Evolutionary conservation across 345 rosid genomes (phyloP), one percentile per base, ranked within the genome.

Genomic region (Turnera subulata): DNA sequence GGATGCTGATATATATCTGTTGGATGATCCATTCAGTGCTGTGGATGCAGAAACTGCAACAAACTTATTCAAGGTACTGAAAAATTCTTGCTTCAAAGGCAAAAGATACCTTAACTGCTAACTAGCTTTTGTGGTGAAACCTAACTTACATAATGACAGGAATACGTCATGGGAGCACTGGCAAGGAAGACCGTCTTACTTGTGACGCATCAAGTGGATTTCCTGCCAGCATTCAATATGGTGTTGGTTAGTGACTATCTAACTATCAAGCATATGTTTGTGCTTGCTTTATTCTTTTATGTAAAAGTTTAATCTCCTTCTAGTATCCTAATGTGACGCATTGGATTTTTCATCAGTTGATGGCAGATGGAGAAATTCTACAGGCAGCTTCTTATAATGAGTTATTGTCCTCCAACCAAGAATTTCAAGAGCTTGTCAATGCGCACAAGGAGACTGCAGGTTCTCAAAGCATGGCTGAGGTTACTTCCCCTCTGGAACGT

Each of bases 401-500:
- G 68, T 72, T 92, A 11, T 64, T 92, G 68, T 52, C 65, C 2
- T 76, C 80, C 25, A 84, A 86, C 78, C 56, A 38, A 73, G 94
- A 83, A 67, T 92, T 89, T 75, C 86, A 77, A 67, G 88, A 80
- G 47, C 97, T 92, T 7, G 97, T 89, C 65, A 78, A 89, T 59
- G 97, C 98, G 45, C 97, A 89, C 73, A 84, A 78, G 78, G 91
- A 92, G 70, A 92, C 97, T 0, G 98, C 98, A 45, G 98, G 98
- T 17, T 76, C 88, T 1, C 84, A 80, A 53, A 82, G 85, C 61
- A 78, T 76, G 50, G 49, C 77, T 2, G 74, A 73, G n/a, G 83
- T 73, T 40, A 58, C 79, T 4, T 54, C 68, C 44, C 65, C 72
- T 6, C 62, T 64, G 49, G 68, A 11, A 22, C 59, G 72, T 50